A percentile compares a stretch with the other conserved stretches of the same genome.
Evolutionary conservation across 1,284 basidiomycete species (phyloP).

Genomic region (Flammula alnicola): DNA sequence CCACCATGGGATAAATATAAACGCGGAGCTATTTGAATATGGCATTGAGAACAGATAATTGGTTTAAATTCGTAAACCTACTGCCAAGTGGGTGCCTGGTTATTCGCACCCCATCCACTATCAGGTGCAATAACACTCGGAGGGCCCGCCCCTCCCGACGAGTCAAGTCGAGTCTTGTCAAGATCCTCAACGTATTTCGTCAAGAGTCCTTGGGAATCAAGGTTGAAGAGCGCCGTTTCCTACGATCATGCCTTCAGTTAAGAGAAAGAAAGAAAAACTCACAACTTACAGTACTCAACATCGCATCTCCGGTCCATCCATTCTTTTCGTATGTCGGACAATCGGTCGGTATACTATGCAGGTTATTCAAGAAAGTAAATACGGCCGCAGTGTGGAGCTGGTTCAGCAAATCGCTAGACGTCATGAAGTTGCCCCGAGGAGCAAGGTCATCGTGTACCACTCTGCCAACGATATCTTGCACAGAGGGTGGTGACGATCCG

Average conservation of each 20-base stretch:
- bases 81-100: conserved; percentile 34
- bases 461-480: conserved; percentile 4
- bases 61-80: conserved; percentile 15
- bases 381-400: conserved; percentile 10
- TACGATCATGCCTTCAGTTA: too few species aligned
- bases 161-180: conserved; percentile 21
- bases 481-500: conserved; percentile 3
- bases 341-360: conserved; percentile 32
- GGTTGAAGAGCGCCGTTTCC: conserved; percentile 29
- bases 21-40: conserved; percentile 22
- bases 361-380: conserved; percentile 25
- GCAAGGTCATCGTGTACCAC: conserved; percentile 13
- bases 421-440: conserved; percentile 4
- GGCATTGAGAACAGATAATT: neutral
- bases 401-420: conserved; percentile 9
- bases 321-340: conserved; percentile 35
- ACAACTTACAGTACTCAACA: conserved; percentile 26
- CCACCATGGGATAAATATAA: conserved; percentile 34
- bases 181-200: conserved; percentile 28
- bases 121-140: conserved; percentile 32
- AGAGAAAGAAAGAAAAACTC: neutral
- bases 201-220: conserved; percentile 25
- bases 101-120: conserved; percentile 32
- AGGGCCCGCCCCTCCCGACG: conserved; percentile 22
- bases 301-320: conserved; percentile 32